These are phyloP conservation scores for Nelumbo lutea DNA, from an alignment of 164 flowering plant species.

Conservation along the genomic window DNA sequence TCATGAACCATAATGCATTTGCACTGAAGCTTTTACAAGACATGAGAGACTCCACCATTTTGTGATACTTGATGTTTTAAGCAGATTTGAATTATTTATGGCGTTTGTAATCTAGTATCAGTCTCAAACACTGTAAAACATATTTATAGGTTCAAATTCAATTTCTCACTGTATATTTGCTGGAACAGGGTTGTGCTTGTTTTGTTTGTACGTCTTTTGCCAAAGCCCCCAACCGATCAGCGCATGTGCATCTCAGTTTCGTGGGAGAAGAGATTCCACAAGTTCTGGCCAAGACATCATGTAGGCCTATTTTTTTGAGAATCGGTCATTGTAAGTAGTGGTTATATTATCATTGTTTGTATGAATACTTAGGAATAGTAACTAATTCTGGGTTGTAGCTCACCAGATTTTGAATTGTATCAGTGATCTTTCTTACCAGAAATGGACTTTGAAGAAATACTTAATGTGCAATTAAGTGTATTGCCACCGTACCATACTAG, in stretches of 20 bases:
- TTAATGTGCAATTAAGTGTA: too few species aligned
- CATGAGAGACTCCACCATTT: too few species aligned
- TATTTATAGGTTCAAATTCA: neutral
- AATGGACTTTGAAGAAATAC: too few species aligned
- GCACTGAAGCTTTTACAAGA: too few species aligned
- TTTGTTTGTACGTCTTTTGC: slow-evolving; percentile 55
- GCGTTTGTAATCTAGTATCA: neutral
- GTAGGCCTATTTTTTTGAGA: slow-evolving; percentile 14
- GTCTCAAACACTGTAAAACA: neutral
- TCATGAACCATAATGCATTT: too few species aligned
- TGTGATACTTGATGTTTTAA: too few species aligned
- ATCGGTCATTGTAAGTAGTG: neutral
- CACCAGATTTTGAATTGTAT: neutral
- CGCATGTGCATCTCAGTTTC: slow-evolving; percentile 23
- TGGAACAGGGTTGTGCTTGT: slow-evolving; percentile 75
- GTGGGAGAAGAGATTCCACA: slow-evolving; percentile 29
- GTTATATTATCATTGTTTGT: neutral
- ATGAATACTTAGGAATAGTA: slow-evolving; percentile 2
- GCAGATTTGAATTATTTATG: too few species aligned
- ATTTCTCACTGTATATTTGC: slow-evolving; percentile 3
- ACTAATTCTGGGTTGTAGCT: neutral
- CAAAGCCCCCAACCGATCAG: slow-evolving; percentile 38
- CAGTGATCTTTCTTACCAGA: too few species aligned
- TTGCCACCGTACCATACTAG: too few species aligned
- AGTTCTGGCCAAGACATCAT: slow-evolving; percentile 29